Evolutionary conservation across 108 stramenopile genomes (phyloP).

Genomic region (Phaeodactylum tricornutum): DNA sequence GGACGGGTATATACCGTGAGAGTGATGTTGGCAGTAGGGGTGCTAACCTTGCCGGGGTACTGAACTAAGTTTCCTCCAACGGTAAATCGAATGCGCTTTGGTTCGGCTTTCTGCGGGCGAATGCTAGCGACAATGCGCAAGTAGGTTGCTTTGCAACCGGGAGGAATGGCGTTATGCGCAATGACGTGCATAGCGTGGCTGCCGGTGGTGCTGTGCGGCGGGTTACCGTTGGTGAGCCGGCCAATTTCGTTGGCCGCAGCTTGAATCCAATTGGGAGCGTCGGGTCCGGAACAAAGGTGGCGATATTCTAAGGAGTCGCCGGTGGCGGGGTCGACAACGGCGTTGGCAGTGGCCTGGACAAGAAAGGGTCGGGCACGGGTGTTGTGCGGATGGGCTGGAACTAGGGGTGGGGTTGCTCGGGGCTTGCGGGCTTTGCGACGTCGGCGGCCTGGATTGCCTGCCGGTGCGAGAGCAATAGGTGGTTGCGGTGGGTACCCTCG

Average conservation of each 20-base stretch:
- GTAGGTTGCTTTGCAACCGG: slow-evolving; percentile 15
- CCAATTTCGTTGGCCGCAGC: slow-evolving; percentile 17
- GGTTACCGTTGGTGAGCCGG: slow-evolving; percentile 22
- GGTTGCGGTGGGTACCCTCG: no score
- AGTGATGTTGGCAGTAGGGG: no score
- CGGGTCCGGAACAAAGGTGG: slow-evolving; percentile 7
- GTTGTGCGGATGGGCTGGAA: neutral
- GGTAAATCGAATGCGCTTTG: slow-evolving; percentile 17
- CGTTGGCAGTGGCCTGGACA: neutral
- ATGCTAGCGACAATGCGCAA: slow-evolving; percentile 12
- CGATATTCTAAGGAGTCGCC: slow-evolving; percentile 15
- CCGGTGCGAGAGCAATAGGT: no score
- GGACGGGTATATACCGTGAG: no score
- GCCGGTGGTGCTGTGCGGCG: neutral
- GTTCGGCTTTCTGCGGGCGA: slow-evolving; percentile 22
- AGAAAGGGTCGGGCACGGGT: neutral
- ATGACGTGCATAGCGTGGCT: slow-evolving; percentile 11
- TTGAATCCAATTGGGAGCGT: slow-evolving; percentile 1
- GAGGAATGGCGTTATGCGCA: slow-evolving; percentile 11
- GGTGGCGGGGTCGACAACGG: slow-evolving; percentile 8
- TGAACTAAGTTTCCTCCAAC: slow-evolving; percentile 23
- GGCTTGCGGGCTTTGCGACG: neutral
- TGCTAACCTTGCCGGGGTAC: slow-evolving; percentile 16
- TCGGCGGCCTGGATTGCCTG: no score
- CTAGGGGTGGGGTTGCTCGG: neutral